Evolutionary conservation across 495 filamentous ascomycete species (phyloP), one percentile per base, ranked within the genome.

Genomic region (Gamarada debralockiae): DNA sequence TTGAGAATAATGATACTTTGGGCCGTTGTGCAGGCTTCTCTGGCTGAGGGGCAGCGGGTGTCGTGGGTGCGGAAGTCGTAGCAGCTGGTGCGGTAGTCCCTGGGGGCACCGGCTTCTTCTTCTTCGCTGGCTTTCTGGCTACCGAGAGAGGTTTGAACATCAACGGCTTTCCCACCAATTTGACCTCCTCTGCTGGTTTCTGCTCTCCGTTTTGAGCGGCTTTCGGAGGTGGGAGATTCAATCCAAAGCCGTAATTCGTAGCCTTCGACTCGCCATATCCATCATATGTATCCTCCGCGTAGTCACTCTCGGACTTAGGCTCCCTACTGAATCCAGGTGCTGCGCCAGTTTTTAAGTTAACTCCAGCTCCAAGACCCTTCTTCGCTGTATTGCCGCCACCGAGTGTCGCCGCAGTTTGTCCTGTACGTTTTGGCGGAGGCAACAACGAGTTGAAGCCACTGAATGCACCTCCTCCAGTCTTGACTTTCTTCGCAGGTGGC

Each of bases 101-200:
- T 20, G 25, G n/a, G 9, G 15, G 36, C 3, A 45, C 24, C 21
- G 48, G 24, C 24, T 65, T 54, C 62, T 77, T 83, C 69, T 87
- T 89, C 73, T 88, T 89, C 52, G 73, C 68, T n/a, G 75, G 74
- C 41, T 84, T 86, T 37, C 86, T 73, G 17, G 79, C 77, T 8
- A 95, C 89, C 2, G 90, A 95, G 21, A 96, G 66, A 1, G 91
- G 91, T 64, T 85, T 89, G 68, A 97, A 96, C 81, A 90, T 90
- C 61, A 87, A 81, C 18, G 88, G 77, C 56, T 89, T 92, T 5
- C 86, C 88, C 33, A 84, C 79, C 14, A 86, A 58, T 62, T 89
- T 85, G 12, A 86, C 75, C 42, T 87, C 80, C 18, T 73, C 73
- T 6, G 70, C 74, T n/a, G 73, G 66, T 48, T 71, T 74, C 56